phyloP scores from a whole-genome alignment of 176 grass and related monocot species.

The Carex littledalei region DNA sequence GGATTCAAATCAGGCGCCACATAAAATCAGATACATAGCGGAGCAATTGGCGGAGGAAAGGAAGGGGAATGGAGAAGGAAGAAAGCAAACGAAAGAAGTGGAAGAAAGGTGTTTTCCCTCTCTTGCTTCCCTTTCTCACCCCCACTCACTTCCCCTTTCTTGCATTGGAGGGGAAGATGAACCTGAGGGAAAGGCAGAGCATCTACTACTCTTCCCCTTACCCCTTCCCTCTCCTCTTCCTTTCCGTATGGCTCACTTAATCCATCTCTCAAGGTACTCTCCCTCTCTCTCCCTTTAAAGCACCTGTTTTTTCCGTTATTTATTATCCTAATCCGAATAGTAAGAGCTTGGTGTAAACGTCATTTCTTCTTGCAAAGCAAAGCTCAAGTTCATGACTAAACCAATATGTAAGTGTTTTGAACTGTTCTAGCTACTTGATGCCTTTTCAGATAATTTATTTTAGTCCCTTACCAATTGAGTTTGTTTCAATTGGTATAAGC shows the following conservation, averaged over 20 bases:
- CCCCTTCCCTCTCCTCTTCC: constrained; percentile 11
- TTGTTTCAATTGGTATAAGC: neutral
- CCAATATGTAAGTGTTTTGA: neutral
- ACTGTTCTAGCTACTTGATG: neutral
- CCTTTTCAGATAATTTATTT: neutral
- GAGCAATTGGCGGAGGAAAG: constrained; percentile 18
- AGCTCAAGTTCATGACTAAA: neutral
- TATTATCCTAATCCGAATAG: constrained; percentile 11
- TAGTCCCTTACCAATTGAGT: neutral
- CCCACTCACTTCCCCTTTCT: neutral
- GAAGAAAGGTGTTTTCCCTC: neutral
- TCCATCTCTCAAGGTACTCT: constrained; percentile 21
- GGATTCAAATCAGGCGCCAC: neutral
- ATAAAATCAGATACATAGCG: neutral
- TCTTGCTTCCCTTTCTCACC: neutral
- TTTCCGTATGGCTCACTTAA: constrained; percentile 26
- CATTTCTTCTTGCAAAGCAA: neutral
- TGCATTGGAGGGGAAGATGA: constrained; percentile 21
- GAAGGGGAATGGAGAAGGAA: constrained; percentile 9
- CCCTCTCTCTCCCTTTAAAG: neutral
- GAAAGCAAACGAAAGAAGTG: constrained; percentile 6
- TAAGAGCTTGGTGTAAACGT: neutral
- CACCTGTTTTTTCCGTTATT: neutral
- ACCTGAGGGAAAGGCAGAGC: neutral
- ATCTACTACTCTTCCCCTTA: constrained; percentile 9